A percentile compares a stretch with the other conserved stretches of the same genome.
These are phyloP conservation scores for Fusarium metavorans DNA, from an alignment of 2,329 filamentous ascomycete species.

Conservation along the genomic window DNA sequence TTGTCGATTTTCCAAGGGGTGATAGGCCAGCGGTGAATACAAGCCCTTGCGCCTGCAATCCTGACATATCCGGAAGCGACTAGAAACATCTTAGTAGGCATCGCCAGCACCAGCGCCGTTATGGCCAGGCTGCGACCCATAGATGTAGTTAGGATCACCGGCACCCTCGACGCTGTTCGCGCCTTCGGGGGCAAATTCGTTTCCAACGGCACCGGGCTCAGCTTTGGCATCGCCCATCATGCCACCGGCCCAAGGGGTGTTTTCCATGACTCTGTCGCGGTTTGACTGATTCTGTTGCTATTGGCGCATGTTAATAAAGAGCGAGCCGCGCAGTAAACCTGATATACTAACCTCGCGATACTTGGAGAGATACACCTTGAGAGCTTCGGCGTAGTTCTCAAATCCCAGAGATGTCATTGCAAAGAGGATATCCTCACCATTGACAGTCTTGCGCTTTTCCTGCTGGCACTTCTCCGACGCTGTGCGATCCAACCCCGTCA, in stretches of 20 bases:
- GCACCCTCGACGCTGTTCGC: slow-evolving; percentile 55
- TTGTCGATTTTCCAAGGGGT: neutral
- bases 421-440: slow-evolving; percentile 98
- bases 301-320: slow-evolving; percentile 13
- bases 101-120: slow-evolving; percentile 68
- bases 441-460: slow-evolving; percentile 99
- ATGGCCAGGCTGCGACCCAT: slow-evolving; percentile 65
- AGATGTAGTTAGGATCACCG: slow-evolving; percentile 62
- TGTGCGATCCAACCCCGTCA: slow-evolving; percentile 54
- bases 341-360: slow-evolving; percentile 87
- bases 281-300: slow-evolving; percentile 59
- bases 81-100: slow-evolving; percentile 57
- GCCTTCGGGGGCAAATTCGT: slow-evolving; percentile 60
- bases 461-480: slow-evolving; percentile 99
- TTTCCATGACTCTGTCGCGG: slow-evolving; percentile 54
- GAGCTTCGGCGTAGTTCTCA: slow-evolving; percentile 97
- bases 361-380: slow-evolving; percentile 98
- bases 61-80: neutral
- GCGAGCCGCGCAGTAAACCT: neutral
- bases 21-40: neutral
- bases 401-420: slow-evolving; percentile 99
- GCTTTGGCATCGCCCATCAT: slow-evolving; percentile 51
- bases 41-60: neutral
- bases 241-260: slow-evolving; percentile 46
- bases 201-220: slow-evolving; percentile 44